Evolutionary conservation across 495 filamentous ascomycete species (phyloP), one percentile per base, ranked within the genome.

Genomic region (Margaritispora aquatica): DNA sequence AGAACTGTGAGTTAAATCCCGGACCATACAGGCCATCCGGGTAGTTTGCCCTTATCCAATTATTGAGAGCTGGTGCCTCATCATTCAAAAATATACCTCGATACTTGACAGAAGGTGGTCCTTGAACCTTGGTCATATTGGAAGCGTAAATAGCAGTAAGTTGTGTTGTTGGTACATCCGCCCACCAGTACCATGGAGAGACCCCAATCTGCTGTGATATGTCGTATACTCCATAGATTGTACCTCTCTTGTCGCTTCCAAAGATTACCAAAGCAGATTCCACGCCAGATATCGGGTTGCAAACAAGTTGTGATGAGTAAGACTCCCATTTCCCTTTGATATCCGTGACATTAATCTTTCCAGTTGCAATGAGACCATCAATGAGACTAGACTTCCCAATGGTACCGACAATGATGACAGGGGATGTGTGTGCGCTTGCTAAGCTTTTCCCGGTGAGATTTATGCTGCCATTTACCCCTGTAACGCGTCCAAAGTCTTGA

Each of bases 31-130:
- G 79, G 3, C 84, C 84, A n/a, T n/a, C n/a, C n/a, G n/a, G n/a
- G 49, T 79, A 86, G 8, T 69, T 75, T 68, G 64, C 67, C 46
- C 79, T 72, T 21, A 88, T 77, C 84, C 84, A 90, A 51, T 80
- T 80, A 0, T 85, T 86, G 51, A 90, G 67, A 0, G 83, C 83
- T 0, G 87, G 87, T 48, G 84, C 81, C 64, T 90, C 86, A 55
- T 90, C 87, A 67, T 90, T 90, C 64, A 90, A 71, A 73, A 90
- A 90, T 68, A 90, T 82, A 9, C 86, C 87, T 7, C 87, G 80
- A 69, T 87, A 90, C 65, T 86, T 86, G 56, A 90, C 80, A 0
- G 75, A 79, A 21, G 87, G 86, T 21, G 83, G 73, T 2, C 76
- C 80, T 53, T 89, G 84, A 1, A 76, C 69, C 60, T 81, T 85